Evolutionary conservation across 371 early-diverging fungal genomes (phyloP), one percentile per base, ranked within the genome.

Genomic region (Circinella minor): DNA sequence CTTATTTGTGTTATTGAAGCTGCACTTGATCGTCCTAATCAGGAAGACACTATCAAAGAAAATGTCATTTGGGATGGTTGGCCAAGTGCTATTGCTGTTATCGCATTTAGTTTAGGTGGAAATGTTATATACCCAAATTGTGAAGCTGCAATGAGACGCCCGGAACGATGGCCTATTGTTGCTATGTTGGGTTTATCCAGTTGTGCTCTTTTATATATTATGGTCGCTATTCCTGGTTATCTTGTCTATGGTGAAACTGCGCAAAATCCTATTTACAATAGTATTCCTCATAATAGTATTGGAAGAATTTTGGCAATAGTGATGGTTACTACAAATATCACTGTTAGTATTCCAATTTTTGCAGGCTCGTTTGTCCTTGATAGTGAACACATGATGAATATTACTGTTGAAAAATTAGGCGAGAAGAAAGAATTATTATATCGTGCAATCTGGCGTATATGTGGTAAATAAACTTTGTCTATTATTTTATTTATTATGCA

Each of bases 51-150:
- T n/a, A 27, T 68, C 0, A 84, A 85, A 61, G 74, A 84, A 46
- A 47, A 73, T 51, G 85, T 81, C 47, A 81, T 86, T 38, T 82
- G 81, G 76, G 71, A 80, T 13, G 83, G 86, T 62, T 79, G 89
- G 49, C 88, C 90, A 4, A 70, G 83, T 7, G 85, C 90, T 1
- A 66, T 90, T 3, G 82, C 86, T 39, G 87, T 89, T 10, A 90
- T 94, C 39, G 90, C 90, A 62, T 92, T 93, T 74, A 86, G 88
- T 71, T 94, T 90, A 67, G 93, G 94, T 68, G 94, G 93, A 46
- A 94, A 93, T 71, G 88, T 91, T 36, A 86, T 93, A 61, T 94
- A 91, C 59, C 93, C 95, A 14, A 91, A 93, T 71, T 89, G 95
- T 18, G 94, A 94, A 75, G 86, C 87, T 43, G 90, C 93, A 36